Evolutionary conservation across 305 asterid species (phyloP).

Genomic region (Fraxinus velutina): DNA sequence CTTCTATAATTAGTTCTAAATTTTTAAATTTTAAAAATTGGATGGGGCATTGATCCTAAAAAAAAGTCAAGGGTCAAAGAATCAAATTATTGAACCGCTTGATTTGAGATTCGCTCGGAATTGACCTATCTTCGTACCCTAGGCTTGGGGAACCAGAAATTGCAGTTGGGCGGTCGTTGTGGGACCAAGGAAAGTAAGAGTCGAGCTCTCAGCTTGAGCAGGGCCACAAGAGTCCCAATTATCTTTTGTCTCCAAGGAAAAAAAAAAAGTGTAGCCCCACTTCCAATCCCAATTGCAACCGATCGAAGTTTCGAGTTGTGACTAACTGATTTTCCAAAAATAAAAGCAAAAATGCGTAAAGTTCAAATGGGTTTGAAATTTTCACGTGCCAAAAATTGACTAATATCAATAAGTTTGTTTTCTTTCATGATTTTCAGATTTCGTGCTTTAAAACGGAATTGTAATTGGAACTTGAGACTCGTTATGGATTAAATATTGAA

Average conservation of each 20-base stretch:
- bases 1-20: not conserved
- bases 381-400: not conserved
- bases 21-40: not conserved
- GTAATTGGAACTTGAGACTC: not conserved
- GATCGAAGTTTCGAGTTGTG: not conserved
- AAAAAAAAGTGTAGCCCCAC: not conserved
- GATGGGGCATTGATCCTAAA: not conserved
- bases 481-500: not conserved
- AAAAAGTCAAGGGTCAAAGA: not conserved
- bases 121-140: not conserved
- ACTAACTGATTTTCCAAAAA: not conserved
- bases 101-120: not conserved
- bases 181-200: not conserved
- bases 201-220: not conserved
- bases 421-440: not conserved
- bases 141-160: not conserved
- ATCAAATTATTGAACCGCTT: not conserved
- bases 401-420: not conserved
- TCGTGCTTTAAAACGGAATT: not conserved
- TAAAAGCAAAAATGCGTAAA: not conserved
- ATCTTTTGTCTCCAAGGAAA: slow-evolving; percentile 12
- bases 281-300: not conserved
- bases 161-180: not conserved
- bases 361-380: not conserved
- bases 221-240: slow-evolving; percentile 16